phyloP scores from a whole-genome alignment of 164 flowering plant species.

The Litsea cubeba region DNA sequence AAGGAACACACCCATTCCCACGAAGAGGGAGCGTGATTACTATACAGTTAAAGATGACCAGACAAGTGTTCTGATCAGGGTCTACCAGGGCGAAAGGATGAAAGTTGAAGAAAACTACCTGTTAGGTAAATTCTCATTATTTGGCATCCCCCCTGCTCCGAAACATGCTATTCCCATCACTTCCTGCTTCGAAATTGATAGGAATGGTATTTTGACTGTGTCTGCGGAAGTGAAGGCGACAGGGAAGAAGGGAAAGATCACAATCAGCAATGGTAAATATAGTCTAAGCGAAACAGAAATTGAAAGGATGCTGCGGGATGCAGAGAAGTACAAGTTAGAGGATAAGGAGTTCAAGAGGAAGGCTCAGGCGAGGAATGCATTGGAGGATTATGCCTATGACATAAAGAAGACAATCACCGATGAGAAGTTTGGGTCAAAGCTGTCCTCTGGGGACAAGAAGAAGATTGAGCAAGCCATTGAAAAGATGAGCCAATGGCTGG shows the following conservation, averaged over 20 bases:
- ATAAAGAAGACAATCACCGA: slow-evolving; percentile 21
- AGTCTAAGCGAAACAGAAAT: slow-evolving; percentile 48
- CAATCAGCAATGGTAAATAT: slow-evolving; percentile 51
- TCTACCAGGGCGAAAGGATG: slow-evolving; percentile 45
- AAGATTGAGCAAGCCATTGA: too few relatives aligned
- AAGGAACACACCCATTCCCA: too few relatives aligned
- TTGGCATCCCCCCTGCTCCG: slow-evolving; percentile 53
- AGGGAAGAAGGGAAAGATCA: slow-evolving; percentile 42
- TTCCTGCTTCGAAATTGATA: slow-evolving; percentile 50
- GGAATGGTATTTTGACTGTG: slow-evolving; percentile 34
- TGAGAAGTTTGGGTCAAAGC: too few relatives aligned
- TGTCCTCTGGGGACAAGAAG: too few relatives aligned
- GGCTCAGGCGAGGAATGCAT: too few relatives aligned
- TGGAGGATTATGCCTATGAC: too few relatives aligned
- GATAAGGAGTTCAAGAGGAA: too few relatives aligned
- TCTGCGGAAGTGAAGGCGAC: slow-evolving; percentile 22
- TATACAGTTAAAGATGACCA: rapidly evolving
- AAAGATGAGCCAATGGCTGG: too few relatives aligned
- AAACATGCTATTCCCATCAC: slow-evolving; percentile 33
- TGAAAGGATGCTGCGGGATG: slow-evolving; percentile 45
- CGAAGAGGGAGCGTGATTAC: too few relatives aligned
- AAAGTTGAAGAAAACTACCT: slow-evolving; percentile 33
- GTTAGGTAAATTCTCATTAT: slow-evolving; percentile 43
- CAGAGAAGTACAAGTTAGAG: slow-evolving; percentile 3
- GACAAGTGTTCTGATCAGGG: slow-evolving; percentile 7